Conservation (phyloP, 495 filamentous ascomycete genomes). For the Neurospora sp. region DNA sequence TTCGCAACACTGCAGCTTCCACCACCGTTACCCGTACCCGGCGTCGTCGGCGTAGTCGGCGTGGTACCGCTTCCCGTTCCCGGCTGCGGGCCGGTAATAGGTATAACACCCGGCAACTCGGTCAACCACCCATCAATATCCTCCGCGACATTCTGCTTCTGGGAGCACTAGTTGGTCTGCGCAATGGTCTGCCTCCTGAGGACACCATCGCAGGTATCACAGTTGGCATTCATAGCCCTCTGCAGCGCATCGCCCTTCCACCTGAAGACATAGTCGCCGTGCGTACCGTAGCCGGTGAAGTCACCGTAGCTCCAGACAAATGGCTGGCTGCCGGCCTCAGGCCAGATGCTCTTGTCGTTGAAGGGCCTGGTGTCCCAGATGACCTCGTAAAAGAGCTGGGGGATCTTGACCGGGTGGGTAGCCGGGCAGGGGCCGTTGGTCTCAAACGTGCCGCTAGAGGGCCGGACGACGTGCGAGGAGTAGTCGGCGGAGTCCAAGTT, state of each 20-base stretch:
- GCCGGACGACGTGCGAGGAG: constrained; percentile 31
- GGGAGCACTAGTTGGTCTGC: constrained; percentile 27
- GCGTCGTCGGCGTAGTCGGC: neutral
- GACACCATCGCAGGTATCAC: constrained; percentile 25
- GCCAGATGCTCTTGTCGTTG: constrained; percentile 30
- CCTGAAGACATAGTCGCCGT: constrained; percentile 34
- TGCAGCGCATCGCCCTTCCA: constrained; percentile 32
- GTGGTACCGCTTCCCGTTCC: constrained; percentile 1
- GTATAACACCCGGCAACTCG: constrained; percentile 4
- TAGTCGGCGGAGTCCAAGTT: constrained; percentile 28
- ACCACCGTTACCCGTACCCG: constrained; percentile 7
- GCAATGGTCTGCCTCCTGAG: constrained; percentile 30
- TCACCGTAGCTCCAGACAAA: constrained; percentile 36
- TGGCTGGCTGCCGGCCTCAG: constrained; percentile 30
- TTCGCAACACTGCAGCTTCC: constrained; percentile 15
- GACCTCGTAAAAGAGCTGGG: constrained; percentile 33
- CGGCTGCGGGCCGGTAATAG: constrained; percentile 10
- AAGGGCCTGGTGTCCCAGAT: constrained; percentile 30
- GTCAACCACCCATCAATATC: constrained; percentile 26
- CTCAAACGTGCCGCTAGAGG: constrained; percentile 23
- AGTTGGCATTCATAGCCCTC: constrained; percentile 29
- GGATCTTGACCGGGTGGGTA: constrained; percentile 22
- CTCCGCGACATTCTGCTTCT: constrained; percentile 24
- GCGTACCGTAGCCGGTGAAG: constrained; percentile 26
- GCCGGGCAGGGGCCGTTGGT: constrained; percentile 21